Evolutionary conservation across 2,329 filamentous ascomycete species (phyloP).

Genomic region (Aureobasidium sp.): DNA sequence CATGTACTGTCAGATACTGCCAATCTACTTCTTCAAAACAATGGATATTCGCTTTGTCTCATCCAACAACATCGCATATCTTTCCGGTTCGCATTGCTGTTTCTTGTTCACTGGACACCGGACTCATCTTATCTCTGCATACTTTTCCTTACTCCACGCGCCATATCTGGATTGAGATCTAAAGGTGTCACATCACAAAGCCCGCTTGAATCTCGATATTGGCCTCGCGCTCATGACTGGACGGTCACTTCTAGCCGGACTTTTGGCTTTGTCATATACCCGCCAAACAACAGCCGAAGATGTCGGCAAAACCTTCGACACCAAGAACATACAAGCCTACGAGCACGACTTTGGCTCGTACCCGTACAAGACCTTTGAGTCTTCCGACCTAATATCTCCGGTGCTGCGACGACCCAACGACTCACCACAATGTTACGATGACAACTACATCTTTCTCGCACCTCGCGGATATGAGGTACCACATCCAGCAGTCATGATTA

Average conservation of each 20-base stretch:
- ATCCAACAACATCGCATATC: too few relatives aligned
- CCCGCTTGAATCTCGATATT: too few relatives aligned
- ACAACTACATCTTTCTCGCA: slow-evolving; percentile 19
- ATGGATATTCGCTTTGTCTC: too few relatives aligned
- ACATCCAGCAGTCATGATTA: slow-evolving; percentile 18
- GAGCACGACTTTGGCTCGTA: slow-evolving; percentile 8
- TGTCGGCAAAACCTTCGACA: slow-evolving; percentile 1
- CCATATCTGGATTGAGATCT: too few relatives aligned
- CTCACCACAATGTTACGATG: slow-evolving; percentile 5
- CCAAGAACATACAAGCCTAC: neutral
- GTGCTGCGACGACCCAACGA: neutral
- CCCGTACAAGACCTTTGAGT: slow-evolving; percentile 4
- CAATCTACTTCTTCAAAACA: too few relatives aligned
- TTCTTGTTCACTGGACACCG: too few relatives aligned
- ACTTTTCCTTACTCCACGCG: too few relatives aligned
- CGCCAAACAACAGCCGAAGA: neutral
- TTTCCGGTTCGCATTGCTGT: too few relatives aligned
- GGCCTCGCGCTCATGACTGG: neutral
- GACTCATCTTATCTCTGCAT: too few relatives aligned
- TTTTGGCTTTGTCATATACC: neutral
- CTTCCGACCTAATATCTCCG: slow-evolving; percentile 1
- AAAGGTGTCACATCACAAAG: too few relatives aligned
- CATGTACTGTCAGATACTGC: too few relatives aligned
- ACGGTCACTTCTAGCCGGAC: neutral
- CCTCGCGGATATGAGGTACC: slow-evolving; percentile 18